These are phyloP conservation scores for Ascoidea asiatica DNA, from an alignment of 805 yeast genomes.

Conservation along the genomic window DNA sequence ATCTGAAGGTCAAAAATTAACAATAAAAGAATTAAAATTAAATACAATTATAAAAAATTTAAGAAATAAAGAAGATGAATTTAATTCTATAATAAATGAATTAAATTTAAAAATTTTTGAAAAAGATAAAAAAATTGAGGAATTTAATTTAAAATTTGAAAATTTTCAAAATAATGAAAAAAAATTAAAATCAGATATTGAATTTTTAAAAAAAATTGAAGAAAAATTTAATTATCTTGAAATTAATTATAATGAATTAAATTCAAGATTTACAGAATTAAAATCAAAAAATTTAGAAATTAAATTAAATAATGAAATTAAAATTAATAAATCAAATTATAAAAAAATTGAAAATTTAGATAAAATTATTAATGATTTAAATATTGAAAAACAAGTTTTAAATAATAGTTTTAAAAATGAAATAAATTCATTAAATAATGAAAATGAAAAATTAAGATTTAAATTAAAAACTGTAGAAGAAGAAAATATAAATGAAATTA, in stretches of 20 bases:
- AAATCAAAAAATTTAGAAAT: conserved; percentile 10
- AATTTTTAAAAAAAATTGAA: conserved; percentile 3
- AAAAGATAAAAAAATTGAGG: conserved; percentile 25
- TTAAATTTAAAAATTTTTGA: conserved; percentile 16
- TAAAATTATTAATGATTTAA: conserved; percentile 18
- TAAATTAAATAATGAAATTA: neutral
- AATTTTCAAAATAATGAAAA: conserved; percentile 3
- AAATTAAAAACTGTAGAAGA: conserved; percentile 15
- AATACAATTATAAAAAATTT: conserved; percentile 55
- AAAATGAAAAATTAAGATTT: conserved; percentile 14
- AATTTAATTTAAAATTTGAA: conserved; percentile 17
- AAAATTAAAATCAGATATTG: neutral
- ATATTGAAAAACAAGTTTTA: conserved; percentile 17
- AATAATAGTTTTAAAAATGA: conserved; percentile 11
- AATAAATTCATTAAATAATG: conserved; percentile 10
- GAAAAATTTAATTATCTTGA: conserved; percentile 6
- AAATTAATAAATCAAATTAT: neutral
- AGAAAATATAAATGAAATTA: conserved; percentile 30
- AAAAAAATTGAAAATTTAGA: conserved; percentile 10
- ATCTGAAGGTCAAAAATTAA: conserved; percentile 64
- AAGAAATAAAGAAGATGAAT: conserved; percentile 28
- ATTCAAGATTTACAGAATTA: conserved; percentile 12
- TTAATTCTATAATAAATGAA: conserved; percentile 22
- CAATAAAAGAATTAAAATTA: conserved; percentile 56
- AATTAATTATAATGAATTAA: conserved; percentile 5